phyloP scores from a whole-genome alignment of 495 filamentous ascomycete species.

The Opeltia flavorubescens region DNA sequence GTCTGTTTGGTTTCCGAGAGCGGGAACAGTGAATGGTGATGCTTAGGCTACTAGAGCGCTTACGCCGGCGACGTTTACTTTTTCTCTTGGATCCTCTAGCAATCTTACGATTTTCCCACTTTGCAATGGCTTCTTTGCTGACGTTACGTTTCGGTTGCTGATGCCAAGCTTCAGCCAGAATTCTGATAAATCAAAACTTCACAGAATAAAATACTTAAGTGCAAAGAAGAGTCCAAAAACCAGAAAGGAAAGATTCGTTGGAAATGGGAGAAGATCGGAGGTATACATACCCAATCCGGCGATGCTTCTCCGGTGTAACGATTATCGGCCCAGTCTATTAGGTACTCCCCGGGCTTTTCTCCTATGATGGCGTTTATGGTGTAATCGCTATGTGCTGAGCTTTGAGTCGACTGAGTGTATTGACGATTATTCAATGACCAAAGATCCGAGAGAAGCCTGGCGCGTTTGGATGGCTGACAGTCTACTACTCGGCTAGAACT shows the following conservation, averaged over 20 bases:
- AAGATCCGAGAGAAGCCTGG: slow-evolving; percentile 5
- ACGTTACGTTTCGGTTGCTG: slow-evolving; percentile 31
- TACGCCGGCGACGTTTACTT: background rate
- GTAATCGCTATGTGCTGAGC: background rate
- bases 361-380: slow-evolving; percentile 16
- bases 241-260: too few relatives aligned
- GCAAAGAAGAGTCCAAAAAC: too few relatives aligned
- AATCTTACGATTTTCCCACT: slow-evolving; percentile 22
- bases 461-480: slow-evolving; percentile 6
- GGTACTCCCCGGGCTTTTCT: slow-evolving; percentile 26
- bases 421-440: too few relatives aligned
- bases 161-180: background rate
- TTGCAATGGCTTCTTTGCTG: slow-evolving; percentile 20
- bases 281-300: slow-evolving; percentile 31
- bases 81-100: background rate
- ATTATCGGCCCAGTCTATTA: slow-evolving; percentile 29
- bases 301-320: slow-evolving; percentile 13
- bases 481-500: slow-evolving; percentile 6
- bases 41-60: background rate
- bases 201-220: background rate
- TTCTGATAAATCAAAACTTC: background rate
- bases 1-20: background rate
- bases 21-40: background rate
- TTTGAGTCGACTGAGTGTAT: background rate
- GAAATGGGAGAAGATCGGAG: too few relatives aligned